Evolutionary conservation across 305 asterid species (phyloP).

Genomic region (Solanum hybrid): DNA sequence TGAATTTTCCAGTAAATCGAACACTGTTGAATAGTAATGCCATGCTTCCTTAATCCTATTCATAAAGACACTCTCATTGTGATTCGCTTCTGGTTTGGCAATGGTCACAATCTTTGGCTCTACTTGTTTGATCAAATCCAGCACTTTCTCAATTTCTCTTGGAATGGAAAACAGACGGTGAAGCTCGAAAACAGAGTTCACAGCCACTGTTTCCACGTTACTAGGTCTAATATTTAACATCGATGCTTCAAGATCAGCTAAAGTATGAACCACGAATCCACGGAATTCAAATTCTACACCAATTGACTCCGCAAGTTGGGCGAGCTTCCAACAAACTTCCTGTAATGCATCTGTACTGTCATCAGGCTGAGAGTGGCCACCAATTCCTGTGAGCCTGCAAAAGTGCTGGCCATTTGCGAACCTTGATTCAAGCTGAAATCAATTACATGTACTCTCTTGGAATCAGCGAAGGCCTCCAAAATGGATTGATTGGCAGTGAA

Average conservation of each 20-base stretch:
- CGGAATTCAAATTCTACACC: neutral
- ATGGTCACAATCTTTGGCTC: neutral
- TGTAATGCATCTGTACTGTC: neutral
- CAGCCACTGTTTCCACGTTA: neutral
- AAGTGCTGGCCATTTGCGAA: neutral
- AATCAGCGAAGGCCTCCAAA: neutral
- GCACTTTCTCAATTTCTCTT: neutral
- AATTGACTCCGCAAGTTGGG: neutral
- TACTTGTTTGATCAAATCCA: neutral
- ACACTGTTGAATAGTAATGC: neutral
- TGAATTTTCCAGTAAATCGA: neutral
- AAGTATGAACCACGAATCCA: neutral
- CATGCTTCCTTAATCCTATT: neutral
- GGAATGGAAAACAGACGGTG: neutral
- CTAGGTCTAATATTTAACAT: neutral
- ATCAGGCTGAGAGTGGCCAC: neutral
- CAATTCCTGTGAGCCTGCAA: neutral
- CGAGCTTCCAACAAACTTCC: neutral
- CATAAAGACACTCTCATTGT: neutral
- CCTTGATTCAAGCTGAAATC: neutral
- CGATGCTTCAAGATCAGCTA: neutral
- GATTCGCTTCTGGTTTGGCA: neutral
- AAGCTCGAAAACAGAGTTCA: neutral
- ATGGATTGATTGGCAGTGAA: neutral
- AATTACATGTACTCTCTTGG: neutral